A percentile compares a stretch with the other conserved stretches of the same genome.
phyloP scores from a whole-genome alignment of 345 rosid species.

The Eucalyptus grandis region DNA sequence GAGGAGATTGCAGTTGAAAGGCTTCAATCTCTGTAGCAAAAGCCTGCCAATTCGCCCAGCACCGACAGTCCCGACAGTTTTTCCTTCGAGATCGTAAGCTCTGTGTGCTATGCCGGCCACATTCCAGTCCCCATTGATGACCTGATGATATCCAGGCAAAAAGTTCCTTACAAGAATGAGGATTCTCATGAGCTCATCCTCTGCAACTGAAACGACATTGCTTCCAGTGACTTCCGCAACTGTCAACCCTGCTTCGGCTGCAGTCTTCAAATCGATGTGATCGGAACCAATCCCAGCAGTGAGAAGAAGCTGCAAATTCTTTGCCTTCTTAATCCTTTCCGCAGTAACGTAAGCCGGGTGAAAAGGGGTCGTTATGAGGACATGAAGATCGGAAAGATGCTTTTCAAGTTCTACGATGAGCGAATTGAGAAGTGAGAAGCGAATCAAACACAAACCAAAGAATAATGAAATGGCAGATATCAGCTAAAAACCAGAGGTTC shows the following conservation, averaged over 20 bases:
- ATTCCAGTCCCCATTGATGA: conserved; percentile 75
- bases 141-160: conserved; percentile 73
- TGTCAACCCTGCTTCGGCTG: conserved; percentile 76
- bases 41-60: conserved; percentile 83
- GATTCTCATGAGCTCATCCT: conserved; percentile 93
- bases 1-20: conserved; percentile 80
- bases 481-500: background rate
- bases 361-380: conserved; percentile 76
- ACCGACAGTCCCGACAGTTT: conserved; percentile 82
- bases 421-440: background rate
- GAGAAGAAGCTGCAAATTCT: conserved; percentile 76
- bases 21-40: conserved; percentile 77
- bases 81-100: conserved; percentile 92
- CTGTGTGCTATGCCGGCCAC: conserved; percentile 69
- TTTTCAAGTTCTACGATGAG: conserved; percentile 22
- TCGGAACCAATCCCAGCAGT: conserved; percentile 95
- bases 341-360: conserved; percentile 87
- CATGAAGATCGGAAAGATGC: conserved; percentile 77
- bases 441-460: background rate
- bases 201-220: conserved; percentile 85
- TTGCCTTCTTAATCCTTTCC: conserved; percentile 83
- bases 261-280: conserved; percentile 78
- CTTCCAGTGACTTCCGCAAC: conserved; percentile 94
- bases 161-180: conserved; percentile 78
- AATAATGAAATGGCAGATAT: background rate